Evolutionary conservation across 495 filamentous ascomycete species (phyloP).

Genomic region (Letharia columbiana): DNA sequence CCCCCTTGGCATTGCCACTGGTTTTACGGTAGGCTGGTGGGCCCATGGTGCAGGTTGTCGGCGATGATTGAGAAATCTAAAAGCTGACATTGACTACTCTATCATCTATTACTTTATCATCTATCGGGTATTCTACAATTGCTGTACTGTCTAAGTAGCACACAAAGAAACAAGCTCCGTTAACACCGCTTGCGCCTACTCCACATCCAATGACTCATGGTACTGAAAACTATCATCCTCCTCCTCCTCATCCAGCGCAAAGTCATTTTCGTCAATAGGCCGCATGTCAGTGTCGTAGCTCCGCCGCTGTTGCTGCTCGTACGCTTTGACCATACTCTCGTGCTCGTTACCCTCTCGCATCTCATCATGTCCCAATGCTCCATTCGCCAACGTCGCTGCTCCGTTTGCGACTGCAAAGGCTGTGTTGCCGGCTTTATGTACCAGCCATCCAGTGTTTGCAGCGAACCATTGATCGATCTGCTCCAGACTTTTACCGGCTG

Average conservation of each 20-base stretch:
- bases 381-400: not conserved
- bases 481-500: conserved; percentile 27
- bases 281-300: conserved; percentile 11
- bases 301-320: conserved; percentile 10
- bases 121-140: not conserved
- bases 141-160: not conserved
- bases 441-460: conserved; percentile 20
- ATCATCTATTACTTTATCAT: no score
- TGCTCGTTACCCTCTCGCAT: not conserved
- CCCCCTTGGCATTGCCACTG: no score
- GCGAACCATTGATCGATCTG: conserved; percentile 28
- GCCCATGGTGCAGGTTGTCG: no score
- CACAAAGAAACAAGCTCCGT: not conserved
- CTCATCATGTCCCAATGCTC: not conserved
- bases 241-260: not conserved
- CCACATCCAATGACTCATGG: not conserved
- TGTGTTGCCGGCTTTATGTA: conserved; percentile 17
- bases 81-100: no score
- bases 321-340: conserved; percentile 17
- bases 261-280: not conserved
- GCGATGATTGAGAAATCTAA: no score
- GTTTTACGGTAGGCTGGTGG: no score
- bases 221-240: not conserved
- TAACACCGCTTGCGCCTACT: not conserved
- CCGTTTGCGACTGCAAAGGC: not conserved